Conservation (phyloP, 257 asterid genomes). For the Salvia hispanica region DNA sequence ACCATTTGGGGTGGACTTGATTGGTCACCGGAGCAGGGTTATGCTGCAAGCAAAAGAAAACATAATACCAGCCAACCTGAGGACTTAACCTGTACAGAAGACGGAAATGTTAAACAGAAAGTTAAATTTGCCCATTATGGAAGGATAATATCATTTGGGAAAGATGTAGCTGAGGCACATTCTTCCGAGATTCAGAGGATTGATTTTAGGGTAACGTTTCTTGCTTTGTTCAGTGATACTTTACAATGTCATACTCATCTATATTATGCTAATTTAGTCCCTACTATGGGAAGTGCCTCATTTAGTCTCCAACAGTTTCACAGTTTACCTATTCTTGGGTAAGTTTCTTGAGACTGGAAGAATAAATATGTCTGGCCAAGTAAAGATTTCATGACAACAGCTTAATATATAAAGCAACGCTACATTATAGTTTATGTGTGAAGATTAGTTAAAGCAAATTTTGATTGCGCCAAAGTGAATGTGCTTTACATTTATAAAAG, state of each 20-base stretch:
- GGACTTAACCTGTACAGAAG: slow-evolving; percentile 39
- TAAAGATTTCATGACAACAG: background rate
- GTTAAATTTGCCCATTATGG: slow-evolving; percentile 52
- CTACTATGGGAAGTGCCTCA: background rate
- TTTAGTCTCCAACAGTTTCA: background rate
- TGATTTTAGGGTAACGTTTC: slow-evolving; percentile 69
- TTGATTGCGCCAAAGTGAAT: background rate
- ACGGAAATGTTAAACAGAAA: slow-evolving; percentile 36
- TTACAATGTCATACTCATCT: slow-evolving; percentile 4
- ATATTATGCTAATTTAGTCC: slow-evolving; percentile 14
- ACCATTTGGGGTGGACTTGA: slow-evolving; percentile 94
- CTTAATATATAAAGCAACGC: background rate
- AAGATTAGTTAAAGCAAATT: background rate
- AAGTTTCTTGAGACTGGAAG: background rate
- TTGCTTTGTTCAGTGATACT: background rate
- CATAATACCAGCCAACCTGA: slow-evolving; percentile 38
- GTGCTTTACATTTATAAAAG: background rate
- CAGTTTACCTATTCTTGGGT: background rate
- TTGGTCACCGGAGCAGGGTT: slow-evolving; percentile 87
- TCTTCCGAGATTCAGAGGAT: slow-evolving; percentile 70
- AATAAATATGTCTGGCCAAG: background rate
- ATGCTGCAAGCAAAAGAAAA: slow-evolving; percentile 50
- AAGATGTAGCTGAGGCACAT: slow-evolving; percentile 54
- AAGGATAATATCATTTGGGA: slow-evolving; percentile 79
- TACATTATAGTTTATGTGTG: background rate